Conservation (phyloP, 805 yeast genomes). For the Phaffomyces antillensis region DNA sequence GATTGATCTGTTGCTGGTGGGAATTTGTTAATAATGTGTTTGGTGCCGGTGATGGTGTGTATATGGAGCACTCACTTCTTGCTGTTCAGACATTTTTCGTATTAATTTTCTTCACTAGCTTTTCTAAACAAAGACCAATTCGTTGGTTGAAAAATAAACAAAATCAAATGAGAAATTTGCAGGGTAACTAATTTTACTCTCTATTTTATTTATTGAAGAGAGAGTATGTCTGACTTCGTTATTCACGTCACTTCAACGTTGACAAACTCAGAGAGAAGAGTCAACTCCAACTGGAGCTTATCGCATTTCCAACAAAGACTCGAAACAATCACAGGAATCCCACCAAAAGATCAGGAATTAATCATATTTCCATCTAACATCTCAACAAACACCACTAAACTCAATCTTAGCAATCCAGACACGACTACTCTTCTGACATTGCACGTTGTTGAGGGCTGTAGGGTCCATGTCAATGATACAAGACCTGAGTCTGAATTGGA, state of each 20-base stretch:
- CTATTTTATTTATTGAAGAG: background rate
- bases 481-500: conserved; percentile 46
- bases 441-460: conserved; percentile 28
- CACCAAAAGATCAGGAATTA: conserved; percentile 47
- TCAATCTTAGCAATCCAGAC: conserved; percentile 2
- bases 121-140: too few species aligned
- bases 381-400: conserved; percentile 23
- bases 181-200: background rate
- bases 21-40: background rate
- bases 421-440: conserved; percentile 16
- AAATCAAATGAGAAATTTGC: background rate
- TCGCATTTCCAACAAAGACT: conserved; percentile 44
- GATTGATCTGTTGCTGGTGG: background rate
- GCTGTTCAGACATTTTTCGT: background rate
- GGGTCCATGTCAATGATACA: conserved; percentile 53
- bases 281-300: conserved; percentile 57
- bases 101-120: background rate
- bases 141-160: too few species aligned
- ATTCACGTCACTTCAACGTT: conserved; percentile 56
- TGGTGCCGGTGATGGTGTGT: too few species aligned
- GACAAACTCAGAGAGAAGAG: conserved; percentile 62
- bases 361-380: conserved; percentile 34
- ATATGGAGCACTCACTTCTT: background rate
- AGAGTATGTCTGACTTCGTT: conserved; percentile 32
- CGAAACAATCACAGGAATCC: conserved; percentile 70